Conservation (phyloP, 2,329 filamentous ascomycete genomes). For the Claviceps quebecensis region DNA sequence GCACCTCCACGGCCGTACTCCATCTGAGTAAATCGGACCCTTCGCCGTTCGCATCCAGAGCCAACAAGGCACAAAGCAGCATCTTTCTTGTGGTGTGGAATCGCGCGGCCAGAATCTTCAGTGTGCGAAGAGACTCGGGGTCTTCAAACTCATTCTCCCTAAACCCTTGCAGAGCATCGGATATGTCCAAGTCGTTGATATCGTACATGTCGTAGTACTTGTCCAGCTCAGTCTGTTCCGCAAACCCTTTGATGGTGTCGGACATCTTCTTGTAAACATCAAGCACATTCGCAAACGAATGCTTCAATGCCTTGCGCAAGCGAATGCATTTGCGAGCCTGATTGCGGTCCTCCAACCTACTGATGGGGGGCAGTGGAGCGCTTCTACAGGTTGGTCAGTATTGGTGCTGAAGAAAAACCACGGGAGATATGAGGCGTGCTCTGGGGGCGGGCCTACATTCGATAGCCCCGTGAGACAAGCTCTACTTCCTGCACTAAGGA, state of each 20-base stretch:
- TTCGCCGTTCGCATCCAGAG: constrained; percentile 69
- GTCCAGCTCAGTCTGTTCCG: constrained; percentile 70
- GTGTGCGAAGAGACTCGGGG: constrained; percentile 57
- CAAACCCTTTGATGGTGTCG: constrained; percentile 53
- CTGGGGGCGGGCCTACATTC: constrained; percentile 45
- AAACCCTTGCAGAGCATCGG: constrained; percentile 53
- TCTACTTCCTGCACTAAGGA: constrained; percentile 90
- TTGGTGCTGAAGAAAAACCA: background rate
- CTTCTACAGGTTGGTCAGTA: constrained; percentile 39
- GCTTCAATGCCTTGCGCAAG: constrained; percentile 61
- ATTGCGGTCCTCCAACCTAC: constrained; percentile 70
- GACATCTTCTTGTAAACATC: constrained; percentile 59
- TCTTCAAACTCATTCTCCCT: constrained; percentile 61
- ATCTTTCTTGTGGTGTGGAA: constrained; percentile 72
- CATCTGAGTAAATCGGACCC: constrained; percentile 65
- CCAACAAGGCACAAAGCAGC: constrained; percentile 76
- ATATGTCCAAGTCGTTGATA: constrained; percentile 57
- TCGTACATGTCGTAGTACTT: constrained; percentile 89
- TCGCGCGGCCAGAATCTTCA: constrained; percentile 71
- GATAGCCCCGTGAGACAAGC: constrained; percentile 79
- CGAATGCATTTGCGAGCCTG: constrained; percentile 68
- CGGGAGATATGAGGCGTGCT: background rate
- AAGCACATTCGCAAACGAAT: constrained; percentile 55
- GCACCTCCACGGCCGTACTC: constrained; percentile 62
- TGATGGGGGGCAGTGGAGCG: constrained; percentile 81